A percentile compares a stretch with the other conserved stretches of the same genome.
Evolutionary conservation across 2,329 filamentous ascomycete species (phyloP).

Genomic region (Beauveria australis): DNA sequence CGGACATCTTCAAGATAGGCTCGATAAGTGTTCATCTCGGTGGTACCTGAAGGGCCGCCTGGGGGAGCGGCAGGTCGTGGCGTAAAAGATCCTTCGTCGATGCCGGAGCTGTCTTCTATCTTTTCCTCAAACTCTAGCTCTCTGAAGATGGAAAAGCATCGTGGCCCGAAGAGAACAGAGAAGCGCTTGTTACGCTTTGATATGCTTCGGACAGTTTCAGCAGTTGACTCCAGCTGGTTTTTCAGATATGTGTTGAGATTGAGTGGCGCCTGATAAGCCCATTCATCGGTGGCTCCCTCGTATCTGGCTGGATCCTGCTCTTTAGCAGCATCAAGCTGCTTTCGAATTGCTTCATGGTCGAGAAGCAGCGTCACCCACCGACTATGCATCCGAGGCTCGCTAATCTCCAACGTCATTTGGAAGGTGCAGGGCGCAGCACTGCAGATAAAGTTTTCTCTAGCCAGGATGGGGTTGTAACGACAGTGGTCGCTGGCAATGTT

Average conservation of each 20-base stretch:
- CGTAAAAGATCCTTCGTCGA: conserved; percentile 30
- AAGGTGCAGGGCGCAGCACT: conserved; percentile 34
- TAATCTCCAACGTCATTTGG: conserved; percentile 38
- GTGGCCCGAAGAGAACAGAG: conserved; percentile 42
- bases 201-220: conserved; percentile 35
- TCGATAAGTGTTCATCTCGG: conserved; percentile 32
- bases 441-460: conserved; percentile 33
- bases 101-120: conserved; percentile 27
- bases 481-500: conserved; percentile 18
- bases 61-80: conserved; percentile 27
- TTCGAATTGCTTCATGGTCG: conserved; percentile 36
- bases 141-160: conserved; percentile 40
- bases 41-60: conserved; percentile 25
- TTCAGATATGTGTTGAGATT: conserved; percentile 45
- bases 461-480: conserved; percentile 32
- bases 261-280: conserved; percentile 30
- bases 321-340: conserved; percentile 31
- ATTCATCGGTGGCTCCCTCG: conserved; percentile 31
- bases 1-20: conserved; percentile 43
- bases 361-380: conserved; percentile 35
- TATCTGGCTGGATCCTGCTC: conserved; percentile 41
- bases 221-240: conserved; percentile 35
- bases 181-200: conserved; percentile 51
- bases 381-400: conserved; percentile 36
- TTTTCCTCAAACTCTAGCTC: conserved; percentile 41